Percentiles rank a stretch among this genome's conserved stretches.
Conservation (phyloP, 2,329 filamentous ascomycete genomes). For the Chalaropsis thielavioides region DNA sequence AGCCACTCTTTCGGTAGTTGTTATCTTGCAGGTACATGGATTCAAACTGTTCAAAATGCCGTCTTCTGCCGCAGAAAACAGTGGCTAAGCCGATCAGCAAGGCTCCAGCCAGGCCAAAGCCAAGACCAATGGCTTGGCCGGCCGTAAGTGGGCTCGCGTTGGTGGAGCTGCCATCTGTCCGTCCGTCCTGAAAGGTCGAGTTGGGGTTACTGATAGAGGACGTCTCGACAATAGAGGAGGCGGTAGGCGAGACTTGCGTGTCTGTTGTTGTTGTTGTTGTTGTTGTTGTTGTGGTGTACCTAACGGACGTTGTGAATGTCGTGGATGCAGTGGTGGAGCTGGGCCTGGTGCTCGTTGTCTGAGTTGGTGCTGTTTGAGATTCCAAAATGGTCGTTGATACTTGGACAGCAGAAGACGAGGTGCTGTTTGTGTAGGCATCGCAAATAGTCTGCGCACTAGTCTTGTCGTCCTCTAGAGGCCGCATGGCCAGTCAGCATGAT, state of each 20-base stretch:
- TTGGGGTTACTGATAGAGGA: constrained; percentile 16
- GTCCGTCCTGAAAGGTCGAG: constrained; percentile 16
- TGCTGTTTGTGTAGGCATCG: neutral
- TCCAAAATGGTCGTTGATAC: neutral
- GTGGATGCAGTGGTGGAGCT: constrained; percentile 9
- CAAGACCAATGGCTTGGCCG: constrained; percentile 43
- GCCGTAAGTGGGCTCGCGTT: constrained; percentile 23
- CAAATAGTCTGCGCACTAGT: constrained; percentile 4
- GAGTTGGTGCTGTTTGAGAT: neutral
- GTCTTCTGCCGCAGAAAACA: constrained; percentile 31
- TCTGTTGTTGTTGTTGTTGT: constrained; percentile 6
- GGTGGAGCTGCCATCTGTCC: constrained; percentile 13
- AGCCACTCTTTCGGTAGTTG: constrained; percentile 18
- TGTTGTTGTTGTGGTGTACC: constrained; percentile 9
- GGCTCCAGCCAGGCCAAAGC: constrained; percentile 38
- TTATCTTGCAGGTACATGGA: constrained; percentile 27
- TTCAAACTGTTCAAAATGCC: constrained; percentile 28
- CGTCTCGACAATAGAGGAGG: neutral
- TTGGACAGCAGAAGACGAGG: neutral
- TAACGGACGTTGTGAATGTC: constrained; percentile 7
- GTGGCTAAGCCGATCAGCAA: constrained; percentile 34
- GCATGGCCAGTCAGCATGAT: neutral
- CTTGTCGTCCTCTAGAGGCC: constrained; percentile 2
- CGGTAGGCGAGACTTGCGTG: constrained; percentile 1
- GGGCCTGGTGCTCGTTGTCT: neutral